Conservation (phyloP, 2,329 filamentous ascomycete genomes). For the Stachybotrys chlorohalonatus region DNA sequence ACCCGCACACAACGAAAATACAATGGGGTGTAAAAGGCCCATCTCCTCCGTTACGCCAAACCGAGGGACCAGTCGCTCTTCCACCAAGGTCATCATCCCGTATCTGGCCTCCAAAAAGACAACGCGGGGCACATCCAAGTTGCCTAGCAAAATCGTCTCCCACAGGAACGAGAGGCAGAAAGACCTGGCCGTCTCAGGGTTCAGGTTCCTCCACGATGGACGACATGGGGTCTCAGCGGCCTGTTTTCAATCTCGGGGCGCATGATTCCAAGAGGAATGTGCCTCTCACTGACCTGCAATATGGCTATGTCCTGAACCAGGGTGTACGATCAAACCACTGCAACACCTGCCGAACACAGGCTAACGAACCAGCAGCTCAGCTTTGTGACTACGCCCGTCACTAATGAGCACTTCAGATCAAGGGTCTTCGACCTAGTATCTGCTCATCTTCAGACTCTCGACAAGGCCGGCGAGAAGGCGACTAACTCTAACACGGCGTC, state of each 20-base stretch:
- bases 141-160: not conserved
- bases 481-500: slow-evolving; percentile 34
- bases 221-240: slow-evolving; percentile 20
- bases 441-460: slow-evolving; percentile 39
- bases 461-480: slow-evolving; percentile 26
- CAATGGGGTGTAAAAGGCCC: not conserved
- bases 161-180: not conserved
- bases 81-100: not conserved
- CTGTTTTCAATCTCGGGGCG: slow-evolving; percentile 60
- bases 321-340: slow-evolving; percentile 43
- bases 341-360: not conserved
- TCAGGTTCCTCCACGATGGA: slow-evolving; percentile 14
- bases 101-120: not conserved
- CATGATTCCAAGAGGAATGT: slow-evolving; percentile 57
- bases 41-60: not conserved
- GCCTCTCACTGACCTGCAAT: slow-evolving; percentile 54
- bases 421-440: slow-evolving; percentile 56
- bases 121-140: not conserved
- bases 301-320: slow-evolving; percentile 57
- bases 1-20: not conserved
- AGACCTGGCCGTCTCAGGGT: not conserved
- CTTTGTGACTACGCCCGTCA: slow-evolving; percentile 71
- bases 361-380: slow-evolving; percentile 49
- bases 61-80: not conserved
- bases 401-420: slow-evolving; percentile 61